Conservation (phyloP, 345 rosid genomes). For the Dovyalis caffra region DNA sequence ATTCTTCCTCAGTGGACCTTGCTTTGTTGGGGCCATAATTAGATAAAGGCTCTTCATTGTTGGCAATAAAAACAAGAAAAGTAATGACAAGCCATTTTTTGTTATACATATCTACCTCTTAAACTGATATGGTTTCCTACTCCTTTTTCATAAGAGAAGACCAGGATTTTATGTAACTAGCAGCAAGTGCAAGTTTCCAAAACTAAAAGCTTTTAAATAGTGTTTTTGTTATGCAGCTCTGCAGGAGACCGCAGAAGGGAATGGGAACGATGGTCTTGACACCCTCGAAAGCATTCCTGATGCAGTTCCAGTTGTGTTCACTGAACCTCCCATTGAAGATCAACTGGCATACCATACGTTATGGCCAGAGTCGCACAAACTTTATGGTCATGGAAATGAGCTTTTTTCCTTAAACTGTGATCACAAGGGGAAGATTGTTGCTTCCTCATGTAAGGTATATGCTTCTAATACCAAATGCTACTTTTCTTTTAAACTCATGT, state of each 20-base stretch:
- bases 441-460: constrained; percentile 93
- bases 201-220: constrained; percentile 8
- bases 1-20: neutral
- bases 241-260: constrained; percentile 43
- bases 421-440: constrained; percentile 71
- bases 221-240: constrained; percentile 50
- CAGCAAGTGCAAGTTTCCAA: neutral
- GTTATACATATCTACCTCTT: neutral
- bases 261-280: constrained; percentile 59
- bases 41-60: neutral
- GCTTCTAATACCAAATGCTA: neutral
- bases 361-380: constrained; percentile 97
- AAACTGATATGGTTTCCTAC: neutral
- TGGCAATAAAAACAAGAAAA: neutral
- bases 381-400: constrained; percentile 95
- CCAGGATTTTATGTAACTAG: neutral
- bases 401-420: constrained; percentile 77
- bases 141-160: neutral
- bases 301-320: constrained; percentile 82
- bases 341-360: constrained; percentile 86
- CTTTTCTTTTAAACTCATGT: neutral
- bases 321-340: constrained; percentile 90
- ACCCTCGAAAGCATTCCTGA: constrained; percentile 90
- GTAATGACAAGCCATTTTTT: neutral
- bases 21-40: neutral